A percentile compares a stretch with the other conserved stretches of the same genome.
Conservation (phyloP, 371 early-diverging fungal genomes). For the Catenaria anguillulae region DNA sequence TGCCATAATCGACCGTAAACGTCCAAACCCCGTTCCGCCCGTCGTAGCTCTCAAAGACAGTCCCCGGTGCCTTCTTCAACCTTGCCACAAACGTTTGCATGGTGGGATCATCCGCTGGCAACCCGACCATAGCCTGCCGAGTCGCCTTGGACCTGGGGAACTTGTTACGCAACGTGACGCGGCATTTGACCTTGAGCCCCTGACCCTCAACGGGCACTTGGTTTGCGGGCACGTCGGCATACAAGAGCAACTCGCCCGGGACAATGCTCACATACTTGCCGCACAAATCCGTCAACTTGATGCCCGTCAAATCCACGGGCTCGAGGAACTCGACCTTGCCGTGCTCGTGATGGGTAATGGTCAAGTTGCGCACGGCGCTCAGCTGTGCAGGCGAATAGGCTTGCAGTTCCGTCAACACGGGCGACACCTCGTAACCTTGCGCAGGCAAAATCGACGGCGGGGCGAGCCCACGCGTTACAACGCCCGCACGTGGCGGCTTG, state of each 20-base stretch:
- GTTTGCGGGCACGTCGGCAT: neutral
- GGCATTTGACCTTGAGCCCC: neutral
- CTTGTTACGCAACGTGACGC: neutral
- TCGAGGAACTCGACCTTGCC: neutral
- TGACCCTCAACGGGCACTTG: neutral
- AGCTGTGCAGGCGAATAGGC: neutral
- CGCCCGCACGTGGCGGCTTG: neutral
- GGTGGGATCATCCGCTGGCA: too few relatives aligned
- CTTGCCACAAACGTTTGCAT: too few relatives aligned
- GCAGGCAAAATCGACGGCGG: neutral
- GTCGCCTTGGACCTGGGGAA: neutral
- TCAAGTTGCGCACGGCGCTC: neutral
- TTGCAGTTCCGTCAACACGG: neutral
- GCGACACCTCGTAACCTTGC: neutral
- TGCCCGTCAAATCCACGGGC: neutral
- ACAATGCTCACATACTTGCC: neutral
- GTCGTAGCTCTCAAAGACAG: too few relatives aligned
- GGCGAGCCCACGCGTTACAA: neutral
- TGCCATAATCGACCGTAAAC: too few relatives aligned
- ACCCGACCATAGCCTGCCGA: too few relatives aligned
- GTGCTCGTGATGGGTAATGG: neutral
- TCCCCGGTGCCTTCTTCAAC: too few relatives aligned
- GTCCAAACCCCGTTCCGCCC: too few relatives aligned
- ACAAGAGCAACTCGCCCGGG: neutral
- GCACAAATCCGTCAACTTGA: neutral